phyloP scores from a whole-genome alignment of 352 stramenopile species.

The Globisporangium abappressorium region DNA sequence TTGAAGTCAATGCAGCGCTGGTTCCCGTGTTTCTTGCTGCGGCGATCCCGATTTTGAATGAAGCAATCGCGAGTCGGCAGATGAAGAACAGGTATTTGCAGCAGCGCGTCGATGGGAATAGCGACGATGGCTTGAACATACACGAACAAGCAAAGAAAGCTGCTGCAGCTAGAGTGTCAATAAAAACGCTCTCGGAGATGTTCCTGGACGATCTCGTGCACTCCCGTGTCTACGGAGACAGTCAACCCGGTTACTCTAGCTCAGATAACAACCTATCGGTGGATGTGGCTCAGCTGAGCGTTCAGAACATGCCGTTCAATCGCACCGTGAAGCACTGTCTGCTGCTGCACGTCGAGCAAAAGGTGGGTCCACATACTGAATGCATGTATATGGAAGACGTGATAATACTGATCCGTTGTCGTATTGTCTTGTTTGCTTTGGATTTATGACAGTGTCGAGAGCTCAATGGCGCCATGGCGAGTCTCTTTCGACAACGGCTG shows the following conservation, averaged over 20 bases:
- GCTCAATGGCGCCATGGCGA: conserved; percentile 46
- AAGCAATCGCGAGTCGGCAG: conserved; percentile 59
- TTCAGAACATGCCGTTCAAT: conserved; percentile 38
- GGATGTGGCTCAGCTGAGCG: conserved; percentile 1
- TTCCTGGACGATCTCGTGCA: conserved; percentile 7
- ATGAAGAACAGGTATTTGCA: conserved; percentile 60
- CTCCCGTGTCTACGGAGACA: conserved; percentile 4
- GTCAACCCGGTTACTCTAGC: neutral
- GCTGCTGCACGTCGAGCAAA: conserved; percentile 30
- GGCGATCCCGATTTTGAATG: conserved; percentile 32
- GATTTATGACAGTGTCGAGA: conserved; percentile 33
- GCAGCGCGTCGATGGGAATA: conserved; percentile 4
- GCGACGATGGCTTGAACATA: neutral
- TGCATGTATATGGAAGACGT: neutral
- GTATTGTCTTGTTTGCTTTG: neutral
- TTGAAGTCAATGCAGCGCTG: conserved; percentile 28
- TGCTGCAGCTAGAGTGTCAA: neutral
- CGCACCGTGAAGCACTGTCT: conserved; percentile 32
- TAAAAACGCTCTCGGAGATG: conserved; percentile 7
- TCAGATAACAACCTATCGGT: neutral
- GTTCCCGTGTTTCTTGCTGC: conserved; percentile 48
- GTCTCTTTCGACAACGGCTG: conserved; percentile 52
- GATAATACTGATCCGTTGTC: neutral
- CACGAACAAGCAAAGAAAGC: neutral
- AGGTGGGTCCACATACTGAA: conserved; percentile 17